phyloP scores from a whole-genome alignment of 2,329 filamentous ascomycete species.

The Fusarium nanum region DNA sequence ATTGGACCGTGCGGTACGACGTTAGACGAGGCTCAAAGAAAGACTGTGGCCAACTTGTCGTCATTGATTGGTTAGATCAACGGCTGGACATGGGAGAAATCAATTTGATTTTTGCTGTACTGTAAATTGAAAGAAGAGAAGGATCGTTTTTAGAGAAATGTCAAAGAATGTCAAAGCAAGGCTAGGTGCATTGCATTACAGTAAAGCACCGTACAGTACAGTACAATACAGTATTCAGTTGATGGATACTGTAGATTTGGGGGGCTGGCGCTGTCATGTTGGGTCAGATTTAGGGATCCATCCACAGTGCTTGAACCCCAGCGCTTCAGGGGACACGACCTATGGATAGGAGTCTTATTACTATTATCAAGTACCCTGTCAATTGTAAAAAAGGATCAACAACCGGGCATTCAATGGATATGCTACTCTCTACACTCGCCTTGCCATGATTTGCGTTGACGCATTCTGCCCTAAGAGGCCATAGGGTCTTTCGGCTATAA shows the following conservation, averaged over 20 bases:
- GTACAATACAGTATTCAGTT: neutral
- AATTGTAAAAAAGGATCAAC: constrained; percentile 26
- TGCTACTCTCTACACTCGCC: neutral
- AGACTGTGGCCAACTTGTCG: constrained; percentile 45
- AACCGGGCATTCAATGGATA: no score
- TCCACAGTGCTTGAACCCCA: constrained; percentile 29
- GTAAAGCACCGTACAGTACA: neutral
- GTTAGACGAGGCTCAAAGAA: constrained; percentile 44
- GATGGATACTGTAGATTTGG: neutral
- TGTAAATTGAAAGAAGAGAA: neutral
- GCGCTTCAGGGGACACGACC: constrained; percentile 17
- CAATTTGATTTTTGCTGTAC: neutral
- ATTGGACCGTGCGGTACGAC: constrained; percentile 41
- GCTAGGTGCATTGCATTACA: neutral
- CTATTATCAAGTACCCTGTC: constrained; percentile 17
- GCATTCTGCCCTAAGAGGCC: constrained; percentile 3
- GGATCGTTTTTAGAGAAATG: neutral
- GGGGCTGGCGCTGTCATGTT: constrained; percentile 31
- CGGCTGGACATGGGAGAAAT: neutral
- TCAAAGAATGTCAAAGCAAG: neutral
- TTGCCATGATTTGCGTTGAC: neutral
- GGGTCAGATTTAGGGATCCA: constrained; percentile 26
- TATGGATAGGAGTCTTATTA: constrained; percentile 7
- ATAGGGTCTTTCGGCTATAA: constrained; percentile 20
- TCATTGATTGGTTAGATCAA: constrained; percentile 39